These are phyloP conservation scores for Lentithecium fluviatile DNA, from an alignment of 495 filamentous ascomycete genomes.

Conservation along the genomic window DNA sequence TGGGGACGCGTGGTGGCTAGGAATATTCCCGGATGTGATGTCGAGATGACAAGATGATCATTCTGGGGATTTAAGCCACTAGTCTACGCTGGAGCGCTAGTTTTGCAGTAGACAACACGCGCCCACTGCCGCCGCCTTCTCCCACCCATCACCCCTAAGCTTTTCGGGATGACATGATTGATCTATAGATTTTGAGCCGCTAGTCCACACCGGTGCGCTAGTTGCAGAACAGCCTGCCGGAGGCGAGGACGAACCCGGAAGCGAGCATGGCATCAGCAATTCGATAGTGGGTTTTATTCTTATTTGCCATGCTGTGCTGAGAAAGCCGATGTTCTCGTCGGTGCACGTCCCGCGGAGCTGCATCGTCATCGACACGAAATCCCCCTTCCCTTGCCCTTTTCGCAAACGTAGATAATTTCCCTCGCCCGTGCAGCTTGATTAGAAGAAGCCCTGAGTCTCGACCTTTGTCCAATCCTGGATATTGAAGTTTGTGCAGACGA, in stretches of 20 bases:
- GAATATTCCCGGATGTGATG: conserved; percentile 20
- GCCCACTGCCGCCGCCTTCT: too few species aligned
- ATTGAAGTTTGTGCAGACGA: too few species aligned
- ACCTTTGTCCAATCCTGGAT: too few species aligned
- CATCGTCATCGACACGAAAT: background rate
- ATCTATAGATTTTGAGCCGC: background rate
- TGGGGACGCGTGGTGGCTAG: conserved; percentile 5
- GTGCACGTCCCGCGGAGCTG: background rate
- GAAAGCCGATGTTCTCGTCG: background rate
- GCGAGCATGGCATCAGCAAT: background rate
- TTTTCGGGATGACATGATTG: too few species aligned
- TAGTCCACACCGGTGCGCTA: too few species aligned
- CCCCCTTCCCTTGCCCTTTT: background rate
- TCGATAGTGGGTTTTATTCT: background rate
- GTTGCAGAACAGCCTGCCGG: background rate
- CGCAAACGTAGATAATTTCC: too few species aligned
- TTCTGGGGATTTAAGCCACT: conserved; percentile 11
- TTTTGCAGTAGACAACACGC: too few species aligned
- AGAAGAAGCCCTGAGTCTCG: too few species aligned
- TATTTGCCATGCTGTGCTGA: background rate
- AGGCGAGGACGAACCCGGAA: too few species aligned
- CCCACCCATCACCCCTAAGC: too few species aligned
- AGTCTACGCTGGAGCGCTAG: background rate
- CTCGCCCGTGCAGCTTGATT: too few species aligned
- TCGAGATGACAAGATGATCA: conserved; percentile 23